Evolutionary conservation across 2,329 filamentous ascomycete genomes (phyloP).

Genomic region (Sporothrix globosa): DNA sequence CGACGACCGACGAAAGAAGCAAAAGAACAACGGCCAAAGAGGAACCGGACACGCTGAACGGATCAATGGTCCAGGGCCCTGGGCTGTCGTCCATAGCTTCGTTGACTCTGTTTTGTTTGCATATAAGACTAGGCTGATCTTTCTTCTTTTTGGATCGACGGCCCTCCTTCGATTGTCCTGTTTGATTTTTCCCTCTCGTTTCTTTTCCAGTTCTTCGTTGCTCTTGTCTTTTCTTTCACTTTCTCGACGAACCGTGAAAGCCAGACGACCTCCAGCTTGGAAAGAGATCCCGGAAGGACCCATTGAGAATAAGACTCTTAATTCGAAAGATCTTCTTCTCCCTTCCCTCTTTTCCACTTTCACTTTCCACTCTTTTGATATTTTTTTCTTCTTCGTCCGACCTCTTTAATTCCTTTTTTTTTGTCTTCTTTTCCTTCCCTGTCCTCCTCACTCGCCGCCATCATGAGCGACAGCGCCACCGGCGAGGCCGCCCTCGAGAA

Average conservation of each 20-base stretch:
- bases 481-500: conserved; percentile 25
- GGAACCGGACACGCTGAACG: background rate
- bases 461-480: conserved; percentile 25
- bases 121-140: conserved; percentile 25
- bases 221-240: background rate
- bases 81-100: conserved; percentile 16
- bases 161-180: conserved; percentile 6
- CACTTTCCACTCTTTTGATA: conserved; percentile 11
- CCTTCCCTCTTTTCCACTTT: conserved; percentile 17
- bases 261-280: background rate
- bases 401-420: background rate
- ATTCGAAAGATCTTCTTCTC: background rate
- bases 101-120: background rate
- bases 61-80: background rate
- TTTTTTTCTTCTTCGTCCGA: background rate
- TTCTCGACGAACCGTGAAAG: conserved; percentile 15
- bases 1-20: conserved; percentile 14
- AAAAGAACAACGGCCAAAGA: conserved; percentile 9
- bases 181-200: background rate
- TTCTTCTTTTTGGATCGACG: conserved; percentile 20
- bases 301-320: background rate
- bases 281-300: background rate
- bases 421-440: background rate
- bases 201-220: background rate
- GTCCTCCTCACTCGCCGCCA: background rate